These are phyloP conservation scores for Psilocybe cyanescens DNA, from an alignment of 768 basidiomycete genomes.

Conservation along the genomic window DNA sequence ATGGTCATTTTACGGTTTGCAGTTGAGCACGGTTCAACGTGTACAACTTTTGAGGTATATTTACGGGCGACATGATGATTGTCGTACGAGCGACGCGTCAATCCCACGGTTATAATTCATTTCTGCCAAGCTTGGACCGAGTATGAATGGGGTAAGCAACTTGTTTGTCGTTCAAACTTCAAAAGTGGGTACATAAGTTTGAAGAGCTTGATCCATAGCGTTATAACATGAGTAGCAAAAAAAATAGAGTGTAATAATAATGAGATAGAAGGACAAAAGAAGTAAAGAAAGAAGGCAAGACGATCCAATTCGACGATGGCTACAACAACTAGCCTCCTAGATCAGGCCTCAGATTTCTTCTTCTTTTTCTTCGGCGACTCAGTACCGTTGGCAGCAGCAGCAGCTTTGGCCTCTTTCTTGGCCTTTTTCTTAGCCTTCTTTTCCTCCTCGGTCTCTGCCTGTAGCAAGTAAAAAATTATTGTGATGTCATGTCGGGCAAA, in stretches of 20 bases:
- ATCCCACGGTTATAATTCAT: neutral
- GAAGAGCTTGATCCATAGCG: neutral
- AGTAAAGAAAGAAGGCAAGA: conserved; percentile 17
- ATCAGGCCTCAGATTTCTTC: conserved; percentile 53
- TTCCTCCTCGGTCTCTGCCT: conserved; percentile 83
- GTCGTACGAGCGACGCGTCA: neutral
- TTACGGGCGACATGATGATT: neutral
- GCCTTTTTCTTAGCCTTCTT: conserved; percentile 81
- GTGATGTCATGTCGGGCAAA: conserved; percentile 17
- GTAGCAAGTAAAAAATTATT: conserved; percentile 9
- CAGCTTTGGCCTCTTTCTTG: conserved; percentile 74
- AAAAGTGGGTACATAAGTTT: neutral
- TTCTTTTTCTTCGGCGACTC: conserved; percentile 58
- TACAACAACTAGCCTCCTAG: conserved; percentile 6
- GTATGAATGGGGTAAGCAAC: too few relatives aligned
- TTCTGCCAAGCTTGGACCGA: too few relatives aligned
- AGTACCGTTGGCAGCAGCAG: conserved; percentile 34
- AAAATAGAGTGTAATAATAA: conserved; percentile 17
- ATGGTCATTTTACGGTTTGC: conserved; percentile 2
- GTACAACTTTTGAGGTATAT: neutral
- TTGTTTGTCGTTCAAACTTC: too few relatives aligned
- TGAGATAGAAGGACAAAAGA: conserved; percentile 23
- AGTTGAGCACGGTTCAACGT: neutral
- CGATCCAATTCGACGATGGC: conserved; percentile 14
- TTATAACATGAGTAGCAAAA: conserved; percentile 5